These are phyloP conservation scores for Clonostachys rosea DNA, from an alignment of 2,329 filamentous ascomycete genomes.

Conservation along the genomic window DNA sequence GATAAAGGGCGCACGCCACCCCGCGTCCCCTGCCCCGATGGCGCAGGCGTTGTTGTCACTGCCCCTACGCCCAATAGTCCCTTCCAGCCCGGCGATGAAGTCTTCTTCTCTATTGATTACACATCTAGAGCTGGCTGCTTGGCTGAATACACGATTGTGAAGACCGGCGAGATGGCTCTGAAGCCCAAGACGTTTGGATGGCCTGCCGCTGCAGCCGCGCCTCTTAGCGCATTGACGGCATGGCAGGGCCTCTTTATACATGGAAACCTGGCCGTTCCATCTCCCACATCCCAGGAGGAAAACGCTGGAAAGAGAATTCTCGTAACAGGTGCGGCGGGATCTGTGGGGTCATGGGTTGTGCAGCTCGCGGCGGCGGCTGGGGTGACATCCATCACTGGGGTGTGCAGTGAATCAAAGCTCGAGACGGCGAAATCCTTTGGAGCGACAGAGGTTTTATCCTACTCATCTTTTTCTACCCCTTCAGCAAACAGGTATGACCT, in stretches of 20 bases:
- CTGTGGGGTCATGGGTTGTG: background rate
- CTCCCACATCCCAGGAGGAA: background rate
- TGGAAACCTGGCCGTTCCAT: constrained; percentile 11
- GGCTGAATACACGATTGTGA: constrained; percentile 22
- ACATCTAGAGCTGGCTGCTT: background rate
- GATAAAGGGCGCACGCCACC: background rate
- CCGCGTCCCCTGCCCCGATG: background rate
- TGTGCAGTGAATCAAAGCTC: background rate
- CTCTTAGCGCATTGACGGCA: constrained; percentile 32
- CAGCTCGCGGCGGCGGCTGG: background rate
- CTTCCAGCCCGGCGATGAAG: background rate
- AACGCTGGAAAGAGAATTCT: background rate
- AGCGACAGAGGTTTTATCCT: background rate
- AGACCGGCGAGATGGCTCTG: constrained; percentile 21
- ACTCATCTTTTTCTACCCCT: background rate
- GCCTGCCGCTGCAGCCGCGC: constrained; percentile 26
- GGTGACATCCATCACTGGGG: background rate
- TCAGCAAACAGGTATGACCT: constrained; percentile 19
- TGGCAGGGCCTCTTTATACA: constrained; percentile 31
- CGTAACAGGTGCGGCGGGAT: background rate
- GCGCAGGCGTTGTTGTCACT: background rate
- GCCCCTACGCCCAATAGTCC: background rate
- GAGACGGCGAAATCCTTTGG: background rate
- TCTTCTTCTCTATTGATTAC: background rate
- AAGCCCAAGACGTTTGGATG: constrained; percentile 21